Evolutionary conservation across 2,329 filamentous ascomycete species (phyloP), one percentile per base, ranked within the genome.

Genomic region (Chrysoporthe puriensis): DNA sequence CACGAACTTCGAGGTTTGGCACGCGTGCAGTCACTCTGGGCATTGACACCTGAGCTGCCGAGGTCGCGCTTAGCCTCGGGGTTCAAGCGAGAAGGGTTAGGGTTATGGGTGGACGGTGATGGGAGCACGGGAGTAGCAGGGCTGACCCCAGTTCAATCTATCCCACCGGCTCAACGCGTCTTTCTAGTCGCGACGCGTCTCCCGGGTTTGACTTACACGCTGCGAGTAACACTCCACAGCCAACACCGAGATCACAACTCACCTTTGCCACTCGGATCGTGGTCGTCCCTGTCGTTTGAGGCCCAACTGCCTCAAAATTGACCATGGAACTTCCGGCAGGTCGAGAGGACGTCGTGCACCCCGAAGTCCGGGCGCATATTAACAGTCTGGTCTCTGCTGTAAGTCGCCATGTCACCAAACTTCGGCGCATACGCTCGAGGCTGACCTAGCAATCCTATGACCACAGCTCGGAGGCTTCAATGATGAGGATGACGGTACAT

Each of bases 351-450:
- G 60, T 67, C 69, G 91, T 98, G 66, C 94, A 98, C 77, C 93
- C 94, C 54, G 93, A 97, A 82, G 93, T 97, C 74, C 91, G 94
- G 76, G 94, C 94, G 40, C 93, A 97, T 80, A 90, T 99, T 76
- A 95, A 92, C 81, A 97, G 93, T 81, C 89, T 99, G 43, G 92
- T 97, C 71, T 95, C 94, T 76, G 96, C 96, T 70, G 94, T 96
- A 85, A 77, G 91, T 86, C 70, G 73, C 60, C 44, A 46, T 42
- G 58, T 7, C 36, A 36, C 50, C 59, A 60, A 42, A 44, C 50
- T 54, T 48, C 54, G n/a, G 18, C 46, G 57, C 62, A n/a, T 44
- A 66, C 63, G 64, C 66, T 69, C 7, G 70, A 66, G 36, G 60
- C 68, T 73, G 73, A 73, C 70, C 66, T 59, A 13, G 11, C 32